Evolutionary conservation across 768 basidiomycete genomes (phyloP).

Genomic region (Auricularia cornea): DNA sequence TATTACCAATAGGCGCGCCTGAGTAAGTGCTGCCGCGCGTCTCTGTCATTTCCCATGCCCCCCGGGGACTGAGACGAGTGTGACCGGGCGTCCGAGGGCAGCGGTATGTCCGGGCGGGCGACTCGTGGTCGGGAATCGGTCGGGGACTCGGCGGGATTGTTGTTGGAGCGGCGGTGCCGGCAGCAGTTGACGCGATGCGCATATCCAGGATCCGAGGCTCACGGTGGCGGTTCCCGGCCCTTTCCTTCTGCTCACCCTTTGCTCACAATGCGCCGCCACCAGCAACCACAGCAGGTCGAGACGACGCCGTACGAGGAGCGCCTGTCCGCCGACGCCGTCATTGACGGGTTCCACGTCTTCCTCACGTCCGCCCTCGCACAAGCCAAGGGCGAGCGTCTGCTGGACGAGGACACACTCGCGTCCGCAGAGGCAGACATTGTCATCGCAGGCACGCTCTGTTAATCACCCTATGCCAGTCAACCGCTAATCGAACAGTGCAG

Average conservation of each 20-base stretch:
- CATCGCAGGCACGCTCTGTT: conserved; percentile 58
- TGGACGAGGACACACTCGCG: conserved; percentile 65
- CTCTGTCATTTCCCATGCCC: too few relatives aligned
- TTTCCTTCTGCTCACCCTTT: too few relatives aligned
- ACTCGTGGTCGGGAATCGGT: too few relatives aligned
- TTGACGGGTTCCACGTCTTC: conserved; percentile 76
- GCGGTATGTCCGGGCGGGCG: too few relatives aligned
- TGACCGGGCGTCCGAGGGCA: too few relatives aligned
- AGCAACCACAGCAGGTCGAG: neutral
- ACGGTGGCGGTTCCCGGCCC: too few relatives aligned
- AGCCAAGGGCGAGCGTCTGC: conserved; percentile 65
- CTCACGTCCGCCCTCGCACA: conserved; percentile 67
- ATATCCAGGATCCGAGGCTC: too few relatives aligned
- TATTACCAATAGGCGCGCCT: too few relatives aligned
- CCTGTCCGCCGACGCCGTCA: conserved; percentile 46
- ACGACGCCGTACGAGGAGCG: neutral
- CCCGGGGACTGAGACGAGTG: too few relatives aligned
- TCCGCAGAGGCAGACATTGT: conserved; percentile 78
- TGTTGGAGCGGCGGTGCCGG: too few relatives aligned
- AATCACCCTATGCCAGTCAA: neutral
- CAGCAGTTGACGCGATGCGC: neutral
- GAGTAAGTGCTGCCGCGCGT: too few relatives aligned
- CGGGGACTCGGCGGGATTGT: too few relatives aligned
- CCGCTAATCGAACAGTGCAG: neutral
- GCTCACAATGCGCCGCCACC: neutral